Evolutionary conservation across 176 grass and related monocot species (phyloP), one percentile per base, ranked within the genome.

Genomic region (Aegilops speltoides): DNA sequence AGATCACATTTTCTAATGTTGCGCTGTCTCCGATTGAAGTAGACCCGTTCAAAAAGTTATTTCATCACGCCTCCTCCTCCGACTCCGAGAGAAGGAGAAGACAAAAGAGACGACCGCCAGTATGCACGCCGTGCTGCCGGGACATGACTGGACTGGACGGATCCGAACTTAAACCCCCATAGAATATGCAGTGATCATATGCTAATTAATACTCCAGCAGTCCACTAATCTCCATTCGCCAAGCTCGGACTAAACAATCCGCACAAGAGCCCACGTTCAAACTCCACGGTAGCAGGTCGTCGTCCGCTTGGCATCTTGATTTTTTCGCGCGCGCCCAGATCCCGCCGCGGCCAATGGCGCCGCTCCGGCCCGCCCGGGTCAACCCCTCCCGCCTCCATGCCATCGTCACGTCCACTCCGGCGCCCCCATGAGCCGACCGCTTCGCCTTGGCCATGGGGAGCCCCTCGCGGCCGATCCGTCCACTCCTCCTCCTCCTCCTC

Each of bases 401-500:
- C 89, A 84, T 84, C 85, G 79, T 68, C 87, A 91, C 26, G 38
- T 54, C 73, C 28, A 19, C 68, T 10, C 72, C 78, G 29, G 5
- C 87, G 43, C 68, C 41, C 64, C 77, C 88, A 80, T 92, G 88
- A 87, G 38, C 77, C 60, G 74, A 32, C 83, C 88, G 81, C 2
- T 74, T 72, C 66, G 56, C 74, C 15, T 19, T 62, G 60, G 19
- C n/a, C 60, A 62, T 76, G 73, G 45, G 73, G 25, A 31, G n/a
- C 37, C 77, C 82, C 62, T 56, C 87, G 78, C n/a, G n/a, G n/a
- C 78, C 83, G n/a, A 86, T 92, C 90, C 78, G 77, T 23, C 79
- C 81, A 10, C 61, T 64, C 37, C 82, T 75, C 54, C 46, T 41
- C 15, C 14, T 41, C 41, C 14, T 68, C 46, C 10, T 62, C 46